Evolutionary conservation across 345 rosid genomes (phyloP).

Genomic region (Eucalyptus caleyi): DNA sequence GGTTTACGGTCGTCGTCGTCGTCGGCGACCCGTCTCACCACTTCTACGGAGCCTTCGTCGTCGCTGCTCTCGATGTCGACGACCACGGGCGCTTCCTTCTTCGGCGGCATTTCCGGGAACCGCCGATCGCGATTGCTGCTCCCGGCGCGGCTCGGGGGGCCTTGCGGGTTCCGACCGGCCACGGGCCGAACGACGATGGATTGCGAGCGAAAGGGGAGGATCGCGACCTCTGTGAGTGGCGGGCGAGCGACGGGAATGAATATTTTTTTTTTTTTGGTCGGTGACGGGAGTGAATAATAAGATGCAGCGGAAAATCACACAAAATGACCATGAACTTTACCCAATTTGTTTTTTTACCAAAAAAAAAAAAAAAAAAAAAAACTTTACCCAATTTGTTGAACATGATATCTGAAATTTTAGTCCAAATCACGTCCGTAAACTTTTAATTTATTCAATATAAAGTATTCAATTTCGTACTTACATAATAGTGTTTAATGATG

Average conservation of each 20-base stretch:
- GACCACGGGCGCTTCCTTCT: slow-evolving; percentile 10
- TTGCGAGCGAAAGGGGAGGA: not conserved
- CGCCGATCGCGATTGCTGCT: not conserved
- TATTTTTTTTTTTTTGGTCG: too few relatives aligned
- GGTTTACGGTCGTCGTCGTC: not conserved
- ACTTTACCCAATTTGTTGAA: too few relatives aligned
- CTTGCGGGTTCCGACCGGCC: not conserved
- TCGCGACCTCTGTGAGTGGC: not conserved
- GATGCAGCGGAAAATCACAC: not conserved
- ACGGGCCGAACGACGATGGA: not conserved
- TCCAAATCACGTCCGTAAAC: too few relatives aligned
- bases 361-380: too few relatives aligned
- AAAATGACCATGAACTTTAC: too few relatives aligned
- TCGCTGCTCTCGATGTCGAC: slow-evolving; percentile 39
- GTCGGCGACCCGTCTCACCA: not conserved
- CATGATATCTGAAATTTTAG: not conserved
- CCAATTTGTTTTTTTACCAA: too few relatives aligned
- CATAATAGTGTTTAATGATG: fast-evolving
- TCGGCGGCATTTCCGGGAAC: slow-evolving; percentile 20
- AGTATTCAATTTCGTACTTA: too few relatives aligned
- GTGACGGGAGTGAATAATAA: not conserved
- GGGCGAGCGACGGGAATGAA: too few relatives aligned
- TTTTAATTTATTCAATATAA: too few relatives aligned
- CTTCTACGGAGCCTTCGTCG: slow-evolving; percentile 7
- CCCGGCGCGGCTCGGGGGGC: not conserved